These are phyloP conservation scores for Blakeslea trispora DNA, from an alignment of 371 early-diverging fungal genomes.

Conservation along the genomic window DNA sequence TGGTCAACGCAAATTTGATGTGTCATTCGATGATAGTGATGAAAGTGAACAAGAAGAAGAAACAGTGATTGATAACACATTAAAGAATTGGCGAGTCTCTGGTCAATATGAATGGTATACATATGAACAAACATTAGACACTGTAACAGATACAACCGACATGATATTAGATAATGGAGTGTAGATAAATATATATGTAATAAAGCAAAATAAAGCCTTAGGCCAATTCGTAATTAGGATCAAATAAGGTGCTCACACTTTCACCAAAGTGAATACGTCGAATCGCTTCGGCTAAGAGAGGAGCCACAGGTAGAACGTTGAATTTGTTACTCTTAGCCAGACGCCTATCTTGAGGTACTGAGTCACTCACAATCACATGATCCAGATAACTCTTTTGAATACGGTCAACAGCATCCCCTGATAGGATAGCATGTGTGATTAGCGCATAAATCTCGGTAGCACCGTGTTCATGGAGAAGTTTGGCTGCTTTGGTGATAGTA, in stretches of 20 bases:
- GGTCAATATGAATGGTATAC: slow-evolving; percentile 49
- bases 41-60: slow-evolving; percentile 11
- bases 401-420: slow-evolving; percentile 80
- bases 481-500: slow-evolving; percentile 89
- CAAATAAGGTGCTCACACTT: slow-evolving; percentile 85
- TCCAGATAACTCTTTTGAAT: slow-evolving; percentile 78
- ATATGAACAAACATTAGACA: neutral
- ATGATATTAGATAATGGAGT: neutral
- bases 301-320: slow-evolving; percentile 78
- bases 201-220: no score
- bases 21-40: slow-evolving; percentile 9
- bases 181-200: no score
- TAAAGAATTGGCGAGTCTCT: slow-evolving; percentile 49
- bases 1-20: slow-evolving; percentile 62
- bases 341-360: slow-evolving; percentile 87
- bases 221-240: slow-evolving; percentile 41
- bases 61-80: slow-evolving; percentile 43
- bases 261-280: slow-evolving; percentile 96
- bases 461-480: slow-evolving; percentile 83
- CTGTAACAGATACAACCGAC: neutral
- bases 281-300: slow-evolving; percentile 94
- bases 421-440: slow-evolving; percentile 88
- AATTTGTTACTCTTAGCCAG: slow-evolving; percentile 68
- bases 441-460: slow-evolving; percentile 88
- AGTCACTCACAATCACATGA: slow-evolving; percentile 86